These are phyloP conservation scores for Suhomyces coccinellae DNA, from an alignment of 1,139 yeast genomes.

Conservation along the genomic window DNA sequence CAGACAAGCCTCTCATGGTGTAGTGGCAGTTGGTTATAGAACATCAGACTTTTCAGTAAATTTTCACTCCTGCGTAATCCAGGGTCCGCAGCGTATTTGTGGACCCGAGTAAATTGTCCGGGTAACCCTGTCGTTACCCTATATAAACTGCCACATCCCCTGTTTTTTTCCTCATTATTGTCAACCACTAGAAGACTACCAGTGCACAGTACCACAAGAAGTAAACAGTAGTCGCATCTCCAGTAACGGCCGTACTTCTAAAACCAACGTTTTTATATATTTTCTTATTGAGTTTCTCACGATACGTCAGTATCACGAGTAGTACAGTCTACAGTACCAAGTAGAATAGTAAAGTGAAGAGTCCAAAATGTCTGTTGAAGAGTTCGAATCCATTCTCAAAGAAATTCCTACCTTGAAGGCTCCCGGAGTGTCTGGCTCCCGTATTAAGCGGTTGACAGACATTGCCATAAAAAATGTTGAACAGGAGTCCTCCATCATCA, in stretches of 20 bases:
- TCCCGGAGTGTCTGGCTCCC: constrained; percentile 94
- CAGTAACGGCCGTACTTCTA: constrained; percentile 5
- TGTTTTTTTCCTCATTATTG: neutral
- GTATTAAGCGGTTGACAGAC: constrained; percentile 83
- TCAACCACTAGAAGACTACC: neutral
- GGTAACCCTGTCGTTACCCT: constrained; percentile 7
- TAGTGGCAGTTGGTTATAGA: constrained; percentile 1
- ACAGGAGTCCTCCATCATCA: constrained; percentile 58
- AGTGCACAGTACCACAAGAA: neutral
- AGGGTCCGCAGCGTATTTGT: constrained; percentile 1
- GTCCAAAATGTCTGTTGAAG: constrained; percentile 45
- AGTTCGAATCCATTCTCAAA: constrained; percentile 68
- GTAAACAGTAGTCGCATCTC: constrained; percentile 5
- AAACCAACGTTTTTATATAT: constrained; percentile 8
- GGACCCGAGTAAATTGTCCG: constrained; percentile 3
- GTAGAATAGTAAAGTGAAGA: constrained; percentile 3
- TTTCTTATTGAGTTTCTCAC: constrained; percentile 8
- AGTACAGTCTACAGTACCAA: constrained; percentile 7
- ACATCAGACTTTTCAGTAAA: constrained; percentile 10
- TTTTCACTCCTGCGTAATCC: constrained; percentile 13
- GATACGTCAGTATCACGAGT: constrained; percentile 7
- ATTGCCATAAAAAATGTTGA: constrained; percentile 70
- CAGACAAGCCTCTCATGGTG: constrained; percentile 14
- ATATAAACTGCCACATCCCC: neutral
- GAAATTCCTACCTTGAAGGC: constrained; percentile 78